Evolutionary conservation across 805 yeast genomes (phyloP), one percentile per base, ranked within the genome.

Genomic region (Ogataea nakhonphanomensis): DNA sequence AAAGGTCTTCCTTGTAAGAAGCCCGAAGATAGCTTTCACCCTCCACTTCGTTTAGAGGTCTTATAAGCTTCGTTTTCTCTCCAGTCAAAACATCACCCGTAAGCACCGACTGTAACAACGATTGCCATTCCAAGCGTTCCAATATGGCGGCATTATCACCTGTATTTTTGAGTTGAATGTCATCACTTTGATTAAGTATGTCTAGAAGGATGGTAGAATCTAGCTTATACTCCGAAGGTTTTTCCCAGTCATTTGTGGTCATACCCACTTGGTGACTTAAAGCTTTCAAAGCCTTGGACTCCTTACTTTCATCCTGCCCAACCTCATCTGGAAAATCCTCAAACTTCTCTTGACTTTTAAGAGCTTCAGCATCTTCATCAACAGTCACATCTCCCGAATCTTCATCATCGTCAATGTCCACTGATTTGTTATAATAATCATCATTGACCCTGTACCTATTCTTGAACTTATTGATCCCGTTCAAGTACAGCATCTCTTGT

Each of bases 61-160:
- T 75, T 11, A 76, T 79, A 40, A 85, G 71, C 61, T 81, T 81
- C 4, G 86, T 81, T 63, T 91, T 93, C 56, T 93, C 99, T 9
- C 91, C 82, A 25, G 83, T 76, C 14, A 93, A 89, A 39, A 93
- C 95, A 61, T 93, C 98, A 51, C 99, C 98, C 3, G 95, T 91
- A 25, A 93, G 73, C 3, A 93, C 98, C 3, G 89, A 75, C 8
- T 85, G 75, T 35, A 93, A 70, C 95, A 93, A 88, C 0, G 91
- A 77, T 62, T 93, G 98, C 99, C 99, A 93, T 63, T 89, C 96
- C 9, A 90, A 67, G 35, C 98, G 72, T 57, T 89, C 97, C 8
- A 79, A 54, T 7, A 82, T 79, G 10, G 39, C 48, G 2, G 49
- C 53, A 32, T 58, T 60, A 15, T 57, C 61, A 10, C 49, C 51